Percentiles rank a stretch among this genome's conserved stretches.
phyloP scores from a whole-genome alignment of 768 basidiomycete genomes.

The Cystobasidium tubakii region DNA sequence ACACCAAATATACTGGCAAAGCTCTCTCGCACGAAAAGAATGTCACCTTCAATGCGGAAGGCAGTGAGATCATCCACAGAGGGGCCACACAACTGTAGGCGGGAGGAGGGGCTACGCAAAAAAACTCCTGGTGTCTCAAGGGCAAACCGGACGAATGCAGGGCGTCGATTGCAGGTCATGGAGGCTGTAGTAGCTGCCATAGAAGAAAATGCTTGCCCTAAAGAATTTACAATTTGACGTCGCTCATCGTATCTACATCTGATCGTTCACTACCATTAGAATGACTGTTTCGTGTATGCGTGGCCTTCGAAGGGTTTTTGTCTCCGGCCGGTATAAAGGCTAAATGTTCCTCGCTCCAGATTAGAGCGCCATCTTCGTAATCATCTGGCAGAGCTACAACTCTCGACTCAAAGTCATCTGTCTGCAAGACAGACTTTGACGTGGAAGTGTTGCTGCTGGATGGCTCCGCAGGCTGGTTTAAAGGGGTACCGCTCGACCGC shows the following conservation, averaged over 20 bases:
- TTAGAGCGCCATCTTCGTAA: background rate
- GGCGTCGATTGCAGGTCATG: background rate
- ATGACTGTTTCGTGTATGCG: background rate
- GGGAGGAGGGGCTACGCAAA: background rate
- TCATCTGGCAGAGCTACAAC: background rate
- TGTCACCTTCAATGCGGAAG: slow-evolving; percentile 40
- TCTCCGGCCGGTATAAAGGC: background rate
- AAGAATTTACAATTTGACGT: slow-evolving; percentile 12
- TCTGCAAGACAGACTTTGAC: background rate
- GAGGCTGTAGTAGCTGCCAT: background rate
- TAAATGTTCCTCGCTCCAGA: background rate
- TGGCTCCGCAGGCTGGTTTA: background rate
- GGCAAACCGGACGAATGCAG: no score
- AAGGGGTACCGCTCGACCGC: background rate
- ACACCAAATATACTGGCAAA: slow-evolving; percentile 44
- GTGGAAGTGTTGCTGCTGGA: background rate
- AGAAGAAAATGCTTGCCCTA: no score
- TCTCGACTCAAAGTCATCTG: background rate
- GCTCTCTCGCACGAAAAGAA: slow-evolving; percentile 38
- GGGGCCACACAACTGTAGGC: background rate
- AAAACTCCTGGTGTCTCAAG: no score
- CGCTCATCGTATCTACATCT: slow-evolving; percentile 19
- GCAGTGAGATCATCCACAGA: slow-evolving; percentile 37
- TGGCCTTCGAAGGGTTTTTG: background rate
- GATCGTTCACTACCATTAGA: background rate